Percentiles rank a stretch among this genome's conserved stretches.
Conservation (phyloP, 257 asterid genomes). For the Ajuga chamaepitys region DNA sequence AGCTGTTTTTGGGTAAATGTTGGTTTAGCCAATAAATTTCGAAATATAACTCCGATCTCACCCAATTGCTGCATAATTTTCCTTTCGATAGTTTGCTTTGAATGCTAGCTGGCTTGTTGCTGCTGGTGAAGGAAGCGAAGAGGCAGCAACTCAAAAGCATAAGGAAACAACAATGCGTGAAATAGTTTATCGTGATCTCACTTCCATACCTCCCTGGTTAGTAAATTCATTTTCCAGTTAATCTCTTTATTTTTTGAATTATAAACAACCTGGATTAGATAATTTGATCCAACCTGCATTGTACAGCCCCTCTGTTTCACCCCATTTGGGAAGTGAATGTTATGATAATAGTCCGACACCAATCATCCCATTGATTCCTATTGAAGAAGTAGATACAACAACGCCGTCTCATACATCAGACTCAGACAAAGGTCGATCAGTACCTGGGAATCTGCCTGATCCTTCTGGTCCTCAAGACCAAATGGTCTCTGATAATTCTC, state of each 20-base stretch:
- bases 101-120: constrained; percentile 27
- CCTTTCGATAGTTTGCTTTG: constrained; percentile 26
- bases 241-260: background rate
- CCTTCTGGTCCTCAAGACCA: constrained; percentile 8
- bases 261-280: background rate
- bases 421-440: constrained; percentile 5
- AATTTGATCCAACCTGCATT: background rate
- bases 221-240: constrained; percentile 10
- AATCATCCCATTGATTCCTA: constrained; percentile 25
- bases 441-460: background rate
- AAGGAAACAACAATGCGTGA: constrained; percentile 22
- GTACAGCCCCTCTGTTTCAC: constrained; percentile 23
- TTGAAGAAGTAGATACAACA: constrained; percentile 30
- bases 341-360: constrained; percentile 29
- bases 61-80: background rate
- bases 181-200: constrained; percentile 20
- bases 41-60: background rate
- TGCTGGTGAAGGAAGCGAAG: constrained; percentile 53
- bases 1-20: constrained; percentile 10
- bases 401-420: background rate
- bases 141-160: constrained; percentile 18
- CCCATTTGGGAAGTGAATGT: constrained; percentile 1
- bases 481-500: constrained; percentile 9
- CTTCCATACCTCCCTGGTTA: constrained; percentile 32
- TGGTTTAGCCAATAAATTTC: background rate